Evolutionary conservation across 768 basidiomycete genomes (phyloP).

Genomic region (Cystobasidium onofrii): DNA sequence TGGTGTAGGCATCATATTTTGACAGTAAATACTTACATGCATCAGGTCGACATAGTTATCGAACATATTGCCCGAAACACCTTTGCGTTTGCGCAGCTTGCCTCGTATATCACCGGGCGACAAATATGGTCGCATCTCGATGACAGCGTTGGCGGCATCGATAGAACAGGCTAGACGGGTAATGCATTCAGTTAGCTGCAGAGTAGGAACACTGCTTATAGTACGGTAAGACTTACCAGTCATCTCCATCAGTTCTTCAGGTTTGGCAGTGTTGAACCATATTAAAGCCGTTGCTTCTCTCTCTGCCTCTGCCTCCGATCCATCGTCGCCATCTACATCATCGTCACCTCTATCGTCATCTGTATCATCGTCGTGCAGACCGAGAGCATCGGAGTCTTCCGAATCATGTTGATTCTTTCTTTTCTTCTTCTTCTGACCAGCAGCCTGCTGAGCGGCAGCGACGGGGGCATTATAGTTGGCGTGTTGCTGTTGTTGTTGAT

Average conservation of each 20-base stretch:
- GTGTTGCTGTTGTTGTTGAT: not conserved
- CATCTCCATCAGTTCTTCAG: conserved; percentile 48
- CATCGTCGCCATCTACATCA: conserved; percentile 34
- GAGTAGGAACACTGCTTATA: not conserved
- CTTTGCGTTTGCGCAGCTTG: conserved; percentile 85
- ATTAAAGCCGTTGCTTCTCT: conserved; percentile 45
- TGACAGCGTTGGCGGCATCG: conserved; percentile 72
- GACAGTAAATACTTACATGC: conserved; percentile 54
- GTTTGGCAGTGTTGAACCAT: conserved; percentile 49
- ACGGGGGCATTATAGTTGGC: not conserved
- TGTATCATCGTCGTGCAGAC: conserved; percentile 12
- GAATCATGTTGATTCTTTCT: conserved; percentile 4
- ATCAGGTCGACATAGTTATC: conserved; percentile 82
- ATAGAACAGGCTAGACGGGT: conserved; percentile 53
- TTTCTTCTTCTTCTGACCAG: conserved; percentile 8
- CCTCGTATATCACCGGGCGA: conserved; percentile 63
- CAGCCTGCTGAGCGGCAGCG: not conserved
- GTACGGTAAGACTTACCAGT: conserved; percentile 44
- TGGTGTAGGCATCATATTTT: no score
- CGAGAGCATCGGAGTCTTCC: conserved; percentile 7
- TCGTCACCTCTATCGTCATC: conserved; percentile 26
- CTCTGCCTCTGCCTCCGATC: conserved; percentile 39
- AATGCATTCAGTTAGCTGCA: not conserved
- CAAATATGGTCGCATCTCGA: conserved; percentile 69
- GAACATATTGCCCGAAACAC: conserved; percentile 80